Conservation (phyloP, 208 protist species). For the Acanthamoeba lugdunensis region DNA sequence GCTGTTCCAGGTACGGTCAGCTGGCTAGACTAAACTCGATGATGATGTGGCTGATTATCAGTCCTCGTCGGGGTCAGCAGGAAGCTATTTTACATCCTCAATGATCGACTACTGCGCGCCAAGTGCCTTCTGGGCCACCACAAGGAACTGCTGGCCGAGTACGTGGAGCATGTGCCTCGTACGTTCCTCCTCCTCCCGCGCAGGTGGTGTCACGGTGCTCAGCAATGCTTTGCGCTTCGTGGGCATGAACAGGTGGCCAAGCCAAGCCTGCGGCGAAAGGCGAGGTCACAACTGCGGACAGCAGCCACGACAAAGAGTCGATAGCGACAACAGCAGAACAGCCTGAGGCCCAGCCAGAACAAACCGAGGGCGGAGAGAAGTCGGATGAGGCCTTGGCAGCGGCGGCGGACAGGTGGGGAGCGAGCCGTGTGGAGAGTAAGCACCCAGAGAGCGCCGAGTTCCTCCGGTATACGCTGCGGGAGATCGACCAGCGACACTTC, state of each 20-base stretch:
- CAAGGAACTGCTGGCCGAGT: background rate
- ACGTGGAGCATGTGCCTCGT: background rate
- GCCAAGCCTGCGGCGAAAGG: background rate
- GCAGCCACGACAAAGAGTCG: no score
- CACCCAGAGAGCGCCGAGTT: background rate
- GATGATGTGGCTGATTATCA: no score
- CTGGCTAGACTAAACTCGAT: no score
- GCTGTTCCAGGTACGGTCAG: background rate
- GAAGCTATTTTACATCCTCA: slow-evolving; percentile 9
- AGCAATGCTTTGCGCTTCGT: background rate
- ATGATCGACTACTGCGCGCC: slow-evolving; percentile 19
- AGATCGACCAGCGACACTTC: slow-evolving; percentile 1
- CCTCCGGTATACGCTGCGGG: background rate
- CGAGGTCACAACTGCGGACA: no score
- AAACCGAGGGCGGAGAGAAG: background rate
- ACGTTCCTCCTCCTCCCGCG: background rate
- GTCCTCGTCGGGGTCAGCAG: background rate
- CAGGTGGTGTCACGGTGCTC: background rate
- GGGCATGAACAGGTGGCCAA: background rate
- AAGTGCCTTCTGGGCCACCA: background rate
- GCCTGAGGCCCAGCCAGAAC: background rate
- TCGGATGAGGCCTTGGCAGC: background rate
- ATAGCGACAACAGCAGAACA: no score
- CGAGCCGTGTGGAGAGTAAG: background rate
- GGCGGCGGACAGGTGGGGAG: background rate